Conservation (phyloP, 129 eudicot genomes). For the Silybum marianum region DNA sequence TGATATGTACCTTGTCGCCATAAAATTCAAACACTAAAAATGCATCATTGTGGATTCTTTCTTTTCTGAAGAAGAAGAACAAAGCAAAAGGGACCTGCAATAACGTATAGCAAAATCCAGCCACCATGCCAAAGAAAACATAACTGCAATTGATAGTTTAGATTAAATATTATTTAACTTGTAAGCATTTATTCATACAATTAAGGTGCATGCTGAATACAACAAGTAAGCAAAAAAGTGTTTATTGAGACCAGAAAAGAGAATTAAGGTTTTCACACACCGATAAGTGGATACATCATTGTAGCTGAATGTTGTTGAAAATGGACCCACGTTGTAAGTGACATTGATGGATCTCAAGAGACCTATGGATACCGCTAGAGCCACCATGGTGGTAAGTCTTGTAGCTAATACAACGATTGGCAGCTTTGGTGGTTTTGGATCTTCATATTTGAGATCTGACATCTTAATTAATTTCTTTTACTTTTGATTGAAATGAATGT, state of each 20-base stretch:
- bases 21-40: conserved; percentile 14
- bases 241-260: not conserved
- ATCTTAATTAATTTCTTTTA: not conserved
- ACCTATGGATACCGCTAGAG: conserved; percentile 3
- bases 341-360: conserved; percentile 14
- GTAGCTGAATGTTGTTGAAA: not conserved
- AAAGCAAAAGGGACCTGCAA: conserved; percentile 23
- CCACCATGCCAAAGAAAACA: conserved; percentile 9
- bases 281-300: conserved; percentile 5
- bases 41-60: conserved; percentile 2
- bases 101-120: conserved; percentile 23
- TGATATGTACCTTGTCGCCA: conserved; percentile 17
- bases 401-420: not conserved
- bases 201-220: not conserved
- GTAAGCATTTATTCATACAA: not conserved
- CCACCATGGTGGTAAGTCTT: not conserved
- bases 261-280: conserved; percentile 8
- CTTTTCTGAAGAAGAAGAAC: conserved; percentile 9
- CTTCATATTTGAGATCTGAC: conserved; percentile 2
- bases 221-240: not conserved
- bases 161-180: not conserved
- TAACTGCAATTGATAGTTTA: conserved; percentile 5
- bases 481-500: not conserved
- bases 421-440: conserved; percentile 2
- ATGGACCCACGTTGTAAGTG: not conserved